Conservation (phyloP, 768 basidiomycete genomes). For the Lactarius deliciosus region DNA sequence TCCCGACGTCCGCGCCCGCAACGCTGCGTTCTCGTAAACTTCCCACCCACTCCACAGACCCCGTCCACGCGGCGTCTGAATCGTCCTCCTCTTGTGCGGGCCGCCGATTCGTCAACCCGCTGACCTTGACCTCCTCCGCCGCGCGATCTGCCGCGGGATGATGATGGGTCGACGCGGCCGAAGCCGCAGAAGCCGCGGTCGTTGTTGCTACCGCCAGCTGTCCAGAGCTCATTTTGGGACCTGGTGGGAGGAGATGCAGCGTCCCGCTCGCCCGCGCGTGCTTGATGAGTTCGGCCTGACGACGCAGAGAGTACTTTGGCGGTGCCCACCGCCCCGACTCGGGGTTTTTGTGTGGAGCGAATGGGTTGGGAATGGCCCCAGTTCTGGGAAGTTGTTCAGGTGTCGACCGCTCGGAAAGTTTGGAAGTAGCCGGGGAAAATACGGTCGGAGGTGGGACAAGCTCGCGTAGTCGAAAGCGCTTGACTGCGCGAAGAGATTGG, state of each 20-base stretch:
- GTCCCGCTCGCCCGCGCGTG: constrained; percentile 55
- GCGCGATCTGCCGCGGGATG: neutral
- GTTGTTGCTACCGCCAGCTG: constrained; percentile 32
- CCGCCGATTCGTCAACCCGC: constrained; percentile 8
- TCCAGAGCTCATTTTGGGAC: constrained; percentile 51
- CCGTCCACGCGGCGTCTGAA: constrained; percentile 34
- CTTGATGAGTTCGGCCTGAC: constrained; percentile 78
- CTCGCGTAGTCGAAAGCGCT: constrained; percentile 49
- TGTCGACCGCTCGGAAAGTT: constrained; percentile 30
- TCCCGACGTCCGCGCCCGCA: constrained; percentile 54
- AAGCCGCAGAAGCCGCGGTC: constrained; percentile 29
- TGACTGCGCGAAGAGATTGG: constrained; percentile 39
- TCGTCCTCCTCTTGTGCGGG: neutral
- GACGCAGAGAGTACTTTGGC: constrained; percentile 68
- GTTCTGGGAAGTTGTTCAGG: constrained; percentile 24
- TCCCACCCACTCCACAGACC: constrained; percentile 36
- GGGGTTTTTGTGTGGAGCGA: constrained; percentile 61
- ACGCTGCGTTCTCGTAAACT: constrained; percentile 35
- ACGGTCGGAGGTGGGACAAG: constrained; percentile 42
- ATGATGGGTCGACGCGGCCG: neutral
- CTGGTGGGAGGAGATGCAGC: constrained; percentile 63
- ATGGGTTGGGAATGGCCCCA: constrained; percentile 54
- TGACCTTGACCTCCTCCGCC: neutral
- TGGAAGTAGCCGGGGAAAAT: constrained; percentile 36
- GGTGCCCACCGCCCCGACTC: constrained; percentile 65